Evolutionary conservation across 2,329 filamentous ascomycete genomes (phyloP).

Genomic region (Trichophyton rubrum): DNA sequence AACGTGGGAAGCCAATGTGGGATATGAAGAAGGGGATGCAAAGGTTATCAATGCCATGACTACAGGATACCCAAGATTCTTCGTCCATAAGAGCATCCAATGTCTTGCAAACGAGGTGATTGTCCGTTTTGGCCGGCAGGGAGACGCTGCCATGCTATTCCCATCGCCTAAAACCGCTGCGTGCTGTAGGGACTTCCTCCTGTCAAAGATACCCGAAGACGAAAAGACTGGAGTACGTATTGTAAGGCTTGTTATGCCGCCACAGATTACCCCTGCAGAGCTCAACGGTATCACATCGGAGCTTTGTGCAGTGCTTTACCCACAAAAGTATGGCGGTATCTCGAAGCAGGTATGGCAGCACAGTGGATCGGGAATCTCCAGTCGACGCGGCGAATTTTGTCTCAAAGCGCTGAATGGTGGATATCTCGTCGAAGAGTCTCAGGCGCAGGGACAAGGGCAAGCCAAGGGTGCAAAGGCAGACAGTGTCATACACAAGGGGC

Average conservation of each 20-base stretch:
- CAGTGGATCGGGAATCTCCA: constrained; percentile 82
- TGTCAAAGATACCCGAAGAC: constrained; percentile 24
- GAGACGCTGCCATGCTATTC: constrained; percentile 65
- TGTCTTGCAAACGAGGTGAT: constrained; percentile 59
- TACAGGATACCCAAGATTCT: constrained; percentile 90
- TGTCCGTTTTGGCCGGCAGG: constrained; percentile 44
- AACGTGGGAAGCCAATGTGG: constrained; percentile 82
- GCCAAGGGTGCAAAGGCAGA: constrained; percentile 13
- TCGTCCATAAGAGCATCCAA: constrained; percentile 73
- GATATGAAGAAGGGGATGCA: constrained; percentile 81
- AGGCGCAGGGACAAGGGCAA: constrained; percentile 10
- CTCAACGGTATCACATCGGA: constrained; percentile 41
- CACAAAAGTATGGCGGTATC: constrained; percentile 51
- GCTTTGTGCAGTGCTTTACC: constrained; percentile 60
- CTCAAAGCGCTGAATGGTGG: constrained; percentile 60
- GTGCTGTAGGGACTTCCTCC: constrained; percentile 63
- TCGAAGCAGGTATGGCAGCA: constrained; percentile 99
- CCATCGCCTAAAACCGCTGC: constrained; percentile 57
- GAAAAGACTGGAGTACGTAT: constrained; percentile 41
- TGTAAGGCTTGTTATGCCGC: constrained; percentile 40
- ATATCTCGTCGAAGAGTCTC: constrained; percentile 43
- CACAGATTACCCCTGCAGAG: constrained; percentile 52
- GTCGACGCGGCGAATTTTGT: constrained; percentile 82
- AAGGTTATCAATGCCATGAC: constrained; percentile 79
- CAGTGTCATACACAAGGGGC: constrained; percentile 48